These are phyloP conservation scores for Argentina anserina DNA, from an alignment of 306 rosid genomes.

Conservation along the genomic window DNA sequence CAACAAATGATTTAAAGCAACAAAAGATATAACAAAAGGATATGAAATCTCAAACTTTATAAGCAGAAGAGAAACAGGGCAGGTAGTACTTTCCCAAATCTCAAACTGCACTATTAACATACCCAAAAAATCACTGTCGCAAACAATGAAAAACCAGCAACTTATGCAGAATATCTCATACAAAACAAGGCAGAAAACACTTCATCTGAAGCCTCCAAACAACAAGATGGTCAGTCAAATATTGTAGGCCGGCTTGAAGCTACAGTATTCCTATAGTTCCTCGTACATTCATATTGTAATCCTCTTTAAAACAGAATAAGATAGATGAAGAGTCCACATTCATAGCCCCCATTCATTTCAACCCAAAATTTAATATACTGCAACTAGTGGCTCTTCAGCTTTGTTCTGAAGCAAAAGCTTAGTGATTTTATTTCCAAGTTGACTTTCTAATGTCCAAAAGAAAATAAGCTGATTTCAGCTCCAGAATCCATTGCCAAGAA, in stretches of 20 bases:
- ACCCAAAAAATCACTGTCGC: background rate
- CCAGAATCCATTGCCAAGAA: conserved; percentile 3
- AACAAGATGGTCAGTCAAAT: background rate
- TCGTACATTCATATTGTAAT: conserved; percentile 1
- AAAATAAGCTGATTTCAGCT: conserved; percentile 12
- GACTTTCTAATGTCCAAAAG: conserved; percentile 19
- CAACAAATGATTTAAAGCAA: conserved; percentile 6
- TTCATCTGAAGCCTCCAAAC: background rate
- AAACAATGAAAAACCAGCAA: background rate
- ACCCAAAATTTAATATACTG: background rate
- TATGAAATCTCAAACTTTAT: conserved; percentile 6
- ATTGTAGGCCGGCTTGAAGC: too few relatives aligned
- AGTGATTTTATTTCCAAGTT: conserved; percentile 2
- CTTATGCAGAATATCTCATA: background rate
- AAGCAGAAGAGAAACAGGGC: conserved; percentile 2
- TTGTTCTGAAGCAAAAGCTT: background rate
- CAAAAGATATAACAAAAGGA: conserved; percentile 1
- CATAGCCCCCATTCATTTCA: conserved; percentile 8
- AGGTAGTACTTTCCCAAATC: conserved; percentile 1
- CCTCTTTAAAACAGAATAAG: background rate
- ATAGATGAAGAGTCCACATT: conserved; percentile 13
- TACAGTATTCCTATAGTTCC: background rate
- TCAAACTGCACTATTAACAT: conserved; percentile 1
- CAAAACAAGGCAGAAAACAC: background rate
- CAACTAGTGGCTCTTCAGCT: background rate